Evolutionary conservation across 139 green algal genomes (phyloP), one percentile per base, ranked within the genome.

Genomic region (Helicosporidium sp.): DNA sequence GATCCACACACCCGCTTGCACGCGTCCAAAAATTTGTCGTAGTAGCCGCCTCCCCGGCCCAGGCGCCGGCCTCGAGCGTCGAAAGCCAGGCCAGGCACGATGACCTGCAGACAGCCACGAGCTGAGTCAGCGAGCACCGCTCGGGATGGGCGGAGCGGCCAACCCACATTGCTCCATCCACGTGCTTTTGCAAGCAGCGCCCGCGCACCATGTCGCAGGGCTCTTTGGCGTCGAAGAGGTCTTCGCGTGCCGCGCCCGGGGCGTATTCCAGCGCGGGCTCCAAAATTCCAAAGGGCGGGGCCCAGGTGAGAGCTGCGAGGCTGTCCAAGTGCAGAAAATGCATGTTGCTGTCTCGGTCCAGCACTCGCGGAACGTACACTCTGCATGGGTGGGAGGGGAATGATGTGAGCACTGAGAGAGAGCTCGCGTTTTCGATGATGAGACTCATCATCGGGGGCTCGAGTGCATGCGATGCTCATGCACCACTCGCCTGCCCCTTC

Each of bases 81-180:
- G 56, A 91, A 91, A 0, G 63, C 78, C 43, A 89, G 54, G 5
- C 80, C 80, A 4, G 80, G 79, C 62, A 91, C 69, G 22, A 91
- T n/a, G 15, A 90, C 35, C 43, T 85, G 18, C 43, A n/a, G n/a
- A n/a, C n/a, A n/a, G n/a, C n/a, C n/a, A n/a, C n/a, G n/a, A n/a
- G n/a, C n/a, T n/a, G n/a, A n/a, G n/a, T n/a, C n/a, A n/a, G n/a
- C n/a, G n/a, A n/a, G n/a, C n/a, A n/a, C n/a, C n/a, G n/a, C n/a
- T n/a, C n/a, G n/a, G n/a, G n/a, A n/a, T n/a, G n/a, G n/a, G n/a
- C n/a, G n/a, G n/a, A n/a, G n/a, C n/a, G n/a, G n/a, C n/a, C n/a
- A n/a, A n/a, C n/a, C n/a, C n/a, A n/a, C n/a, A n/a, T n/a, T n/a
- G n/a, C n/a, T n/a, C n/a, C n/a, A n/a, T n/a, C n/a, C n/a, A n/a